Evolutionary conservation across 352 stramenopile genomes (phyloP), one percentile per base, ranked within the genome.

Genomic region (Pythium aquatile): DNA sequence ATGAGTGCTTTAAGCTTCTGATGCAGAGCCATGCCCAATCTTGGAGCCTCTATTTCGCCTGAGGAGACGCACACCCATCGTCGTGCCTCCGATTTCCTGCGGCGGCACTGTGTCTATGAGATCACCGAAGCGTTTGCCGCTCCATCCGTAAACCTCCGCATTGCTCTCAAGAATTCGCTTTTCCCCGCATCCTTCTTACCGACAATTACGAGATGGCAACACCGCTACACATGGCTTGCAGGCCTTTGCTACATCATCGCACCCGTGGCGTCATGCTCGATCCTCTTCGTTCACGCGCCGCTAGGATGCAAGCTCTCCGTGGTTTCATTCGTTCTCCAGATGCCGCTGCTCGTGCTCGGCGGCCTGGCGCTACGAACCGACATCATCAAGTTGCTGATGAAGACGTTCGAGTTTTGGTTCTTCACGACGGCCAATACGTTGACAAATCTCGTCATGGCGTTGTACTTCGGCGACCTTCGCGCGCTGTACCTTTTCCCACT

Each of bases 341-440:
- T 16, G 3, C 56, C 56, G 2, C 44, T 62, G 16, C 28, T 62
- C 1, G 29, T 62, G 24, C 44, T 62, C 14, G 56, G 56, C 17
- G 39, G 24, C 2, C 28, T 47, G 13, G 29, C 49, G 35, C 37
- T 66, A 2, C 26, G 39, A 5, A 54, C 39, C 3, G 56, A 62
- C 32, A 42, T 62, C 26, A 42, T 55, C 56, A 62, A 62, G 47
- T 10, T 57, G 33, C 58, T 64, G 11, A 1, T 64, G 3, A 28
- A 35, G 28, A 64, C 58, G 17, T 56, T 54, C 33, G 58, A 64
- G 30, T 64, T 64, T 56, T 64, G 64, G 64, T 70, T 65, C 56
- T 65, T 70, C 28, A 59, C 58, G 28, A 44, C 61, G 4, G 58
- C 57, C 30, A 70, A 65, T 33, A 70, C 64, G 7, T 32, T 33